Evolutionary conservation across 2,329 filamentous ascomycete genomes (phyloP), one percentile per base, ranked within the genome.

Genomic region (Cordyceps cicadae): DNA sequence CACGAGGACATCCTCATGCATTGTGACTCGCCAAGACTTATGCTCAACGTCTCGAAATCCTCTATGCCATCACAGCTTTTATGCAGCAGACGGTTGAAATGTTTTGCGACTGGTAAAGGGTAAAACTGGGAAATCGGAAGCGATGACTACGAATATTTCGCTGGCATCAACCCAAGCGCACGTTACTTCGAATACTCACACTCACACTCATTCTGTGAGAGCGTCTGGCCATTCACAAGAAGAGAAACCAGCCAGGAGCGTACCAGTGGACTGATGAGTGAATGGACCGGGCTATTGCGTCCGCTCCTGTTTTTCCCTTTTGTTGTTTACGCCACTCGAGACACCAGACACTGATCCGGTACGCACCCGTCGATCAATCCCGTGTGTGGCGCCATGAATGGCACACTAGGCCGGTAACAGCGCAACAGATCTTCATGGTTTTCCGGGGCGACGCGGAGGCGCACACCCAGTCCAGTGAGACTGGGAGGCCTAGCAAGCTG

Each of bases 351-450:
- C 52, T 32, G 32, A 54, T 45, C 52, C 37, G 52, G 53, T 55
- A 55, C 26, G 41, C 54, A 50, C 46, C 11, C 37, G 54, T 19
- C 54, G 54, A 57, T 57, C 45, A n/a, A 15, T 17, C 39, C 34
- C 34, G 9, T 37, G 34, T 11, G 14, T 15, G 41, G 41, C 17
- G 41, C 15, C 41, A n/a, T 17, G 15, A 17, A 57, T 54, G 17
- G 11, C 24, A 43, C 39, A 45, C 46, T 19, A 45, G 56, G 43
- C 56, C 26, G 19, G 56, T 52, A 52, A 34, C 26, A 49, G 56
- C 19, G 37, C 45, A 52, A 45, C n/a, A 49, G 56, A 59, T 59
- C 56, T 34, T 50, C 54, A 29, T 50, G 15, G 34, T 43, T 50
- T 57, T 41, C 45, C 19, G 34, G 34, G 46, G 45, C 46, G 54